Conservation (phyloP, 2,329 filamentous ascomycete genomes). For the Teratosphaeria gauchensis region DNA sequence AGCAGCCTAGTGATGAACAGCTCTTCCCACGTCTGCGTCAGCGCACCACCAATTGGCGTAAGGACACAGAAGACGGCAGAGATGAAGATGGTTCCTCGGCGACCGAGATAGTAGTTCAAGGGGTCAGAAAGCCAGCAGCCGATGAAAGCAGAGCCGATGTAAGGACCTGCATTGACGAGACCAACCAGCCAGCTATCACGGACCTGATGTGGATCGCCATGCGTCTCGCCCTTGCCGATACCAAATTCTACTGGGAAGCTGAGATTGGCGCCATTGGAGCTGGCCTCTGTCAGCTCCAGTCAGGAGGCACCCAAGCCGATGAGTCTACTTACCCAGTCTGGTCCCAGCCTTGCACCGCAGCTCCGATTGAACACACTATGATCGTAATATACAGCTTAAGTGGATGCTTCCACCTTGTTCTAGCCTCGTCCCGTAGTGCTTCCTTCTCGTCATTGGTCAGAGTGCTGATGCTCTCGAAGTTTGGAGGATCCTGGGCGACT, state of each 20-base stretch:
- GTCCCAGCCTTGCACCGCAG: slow-evolving; percentile 45
- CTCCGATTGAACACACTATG: slow-evolving; percentile 43
- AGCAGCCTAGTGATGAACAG: slow-evolving; percentile 12
- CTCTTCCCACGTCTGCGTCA: slow-evolving; percentile 45
- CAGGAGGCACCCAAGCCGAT: background rate
- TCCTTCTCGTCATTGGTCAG: background rate
- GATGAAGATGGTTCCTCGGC: slow-evolving; percentile 31
- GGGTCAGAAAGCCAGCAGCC: slow-evolving; percentile 33
- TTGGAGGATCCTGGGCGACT: background rate
- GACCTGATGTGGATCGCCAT: background rate
- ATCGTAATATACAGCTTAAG: slow-evolving; percentile 41
- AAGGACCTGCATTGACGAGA: slow-evolving; percentile 52
- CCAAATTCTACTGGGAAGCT: slow-evolving; percentile 36
- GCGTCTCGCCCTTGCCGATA: slow-evolving; percentile 9
- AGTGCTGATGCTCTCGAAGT: background rate
- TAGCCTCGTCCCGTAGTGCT: background rate
- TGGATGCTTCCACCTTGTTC: slow-evolving; percentile 37
- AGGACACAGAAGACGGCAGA: slow-evolving; percentile 49
- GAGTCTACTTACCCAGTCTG: slow-evolving; percentile 29
- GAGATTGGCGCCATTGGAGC: slow-evolving; percentile 45
- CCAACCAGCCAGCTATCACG: slow-evolving; percentile 51
- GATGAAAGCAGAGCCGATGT: slow-evolving; percentile 28
- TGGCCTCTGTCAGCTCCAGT: slow-evolving; percentile 9
- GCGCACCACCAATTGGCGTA: slow-evolving; percentile 48
- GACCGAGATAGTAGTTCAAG: slow-evolving; percentile 22